Conservation (phyloP, 345 rosid genomes). For the Citrus sp. region DNA sequence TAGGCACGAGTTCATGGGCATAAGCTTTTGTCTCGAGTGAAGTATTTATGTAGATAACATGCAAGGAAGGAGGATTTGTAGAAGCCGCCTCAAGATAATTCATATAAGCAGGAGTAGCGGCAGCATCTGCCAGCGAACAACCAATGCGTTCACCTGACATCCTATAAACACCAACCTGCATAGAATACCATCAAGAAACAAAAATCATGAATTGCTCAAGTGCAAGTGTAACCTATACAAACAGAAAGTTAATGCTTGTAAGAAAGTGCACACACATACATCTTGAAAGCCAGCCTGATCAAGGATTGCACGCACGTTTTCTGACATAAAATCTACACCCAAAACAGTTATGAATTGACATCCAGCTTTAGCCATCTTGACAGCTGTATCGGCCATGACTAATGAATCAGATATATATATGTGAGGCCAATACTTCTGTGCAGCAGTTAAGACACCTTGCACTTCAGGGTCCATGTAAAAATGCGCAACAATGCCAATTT, state of each 20-base stretch:
- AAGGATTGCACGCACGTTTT: slow-evolving; percentile 90
- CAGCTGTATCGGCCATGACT: slow-evolving; percentile 97
- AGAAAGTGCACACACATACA: slow-evolving; percentile 33
- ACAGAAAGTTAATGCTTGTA: background rate
- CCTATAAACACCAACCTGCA: slow-evolving; percentile 88
- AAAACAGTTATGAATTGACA: slow-evolving; percentile 81
- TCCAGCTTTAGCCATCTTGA: slow-evolving; percentile 90
- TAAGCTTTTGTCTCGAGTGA: slow-evolving; percentile 93
- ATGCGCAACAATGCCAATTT: slow-evolving; percentile 90
- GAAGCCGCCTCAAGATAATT: slow-evolving; percentile 78
- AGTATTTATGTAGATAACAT: slow-evolving; percentile 89
- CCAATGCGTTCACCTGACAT: slow-evolving; percentile 90
- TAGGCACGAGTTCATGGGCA: slow-evolving; percentile 95
- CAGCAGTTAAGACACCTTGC: slow-evolving; percentile 93
- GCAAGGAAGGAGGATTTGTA: slow-evolving; percentile 60
- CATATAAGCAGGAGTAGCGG: slow-evolving; percentile 77
- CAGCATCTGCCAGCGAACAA: slow-evolving; percentile 98
- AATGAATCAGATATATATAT: slow-evolving; percentile 90
- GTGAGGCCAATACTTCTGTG: slow-evolving; percentile 90
- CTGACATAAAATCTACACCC: slow-evolving; percentile 99
- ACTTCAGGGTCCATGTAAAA: slow-evolving; percentile 99
- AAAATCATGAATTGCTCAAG: slow-evolving; percentile 2
- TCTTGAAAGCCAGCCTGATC: slow-evolving; percentile 88
- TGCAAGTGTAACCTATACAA: background rate
- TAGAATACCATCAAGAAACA: slow-evolving; percentile 9